Base-by-base conservation (phyloP, 2,329 filamentous ascomycete genomes). In the Ophiosphaerella narmari region DNA sequence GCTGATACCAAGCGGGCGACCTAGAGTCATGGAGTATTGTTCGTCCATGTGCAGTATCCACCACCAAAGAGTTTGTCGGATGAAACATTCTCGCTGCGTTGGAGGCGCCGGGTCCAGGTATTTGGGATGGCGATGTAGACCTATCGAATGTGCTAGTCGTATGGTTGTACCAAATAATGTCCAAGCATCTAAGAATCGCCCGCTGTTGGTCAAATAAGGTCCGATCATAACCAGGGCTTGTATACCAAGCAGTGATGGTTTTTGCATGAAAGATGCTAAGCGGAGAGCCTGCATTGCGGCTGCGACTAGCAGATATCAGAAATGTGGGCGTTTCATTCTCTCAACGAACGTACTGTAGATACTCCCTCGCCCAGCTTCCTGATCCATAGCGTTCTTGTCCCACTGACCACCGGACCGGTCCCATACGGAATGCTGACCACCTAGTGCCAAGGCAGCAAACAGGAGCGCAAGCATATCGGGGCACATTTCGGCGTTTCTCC, bases 31-130 rank as follows among this genome's bases (percentile, higher is more conserved):
- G 0, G 77, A 79, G 52, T 79, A 80, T 40, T 80, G 74, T 48
- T 79, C 77, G 40, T 80, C 78, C 71, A 80, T 76, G 50, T 79
- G 76, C n/a, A 80, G 59, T 70, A 80, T 77, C 75, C 77, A 78
- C 78, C 78, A 80, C 78, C 78, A 80, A 1, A 80, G 63, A 13
- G 74, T 74, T 43, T 74, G 75, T 5, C 78, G 69, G 12, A 75
- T 67, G 12, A 71, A 70, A 40, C 71, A 73, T 55, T 80, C 77
- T 21, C 71, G 68, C 7, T 74, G 66, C 2, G 59, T 65, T 1
- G 74, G 70, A 5, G 75, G 73, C 3, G 74, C 58, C 14, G 77
- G 75, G 46, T 80, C 71, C 23, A 78, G 70, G 37, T 73, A 72
- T 50, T 74, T 77, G 1, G 78, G 77, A 52, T 80, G 75, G 5